Percentiles rank a stretch among this genome's conserved stretches.
These are phyloP conservation scores for Plectosphaerella sp. DNA, from an alignment of 2,329 filamentous ascomycete species.

Conservation along the genomic window DNA sequence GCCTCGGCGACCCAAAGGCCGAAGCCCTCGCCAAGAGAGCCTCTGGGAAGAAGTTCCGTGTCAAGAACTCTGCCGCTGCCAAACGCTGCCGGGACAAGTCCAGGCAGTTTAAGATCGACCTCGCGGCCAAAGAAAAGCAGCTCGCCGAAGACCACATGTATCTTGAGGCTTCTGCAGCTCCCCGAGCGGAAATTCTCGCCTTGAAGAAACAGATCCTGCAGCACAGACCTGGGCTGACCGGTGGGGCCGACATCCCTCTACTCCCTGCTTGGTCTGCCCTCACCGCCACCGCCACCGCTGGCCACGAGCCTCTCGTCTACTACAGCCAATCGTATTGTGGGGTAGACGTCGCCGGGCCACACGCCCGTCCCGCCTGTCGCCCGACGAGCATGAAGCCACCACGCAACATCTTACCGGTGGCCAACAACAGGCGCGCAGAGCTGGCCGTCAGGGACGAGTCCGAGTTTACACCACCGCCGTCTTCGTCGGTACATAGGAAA, in stretches of 20 bases:
- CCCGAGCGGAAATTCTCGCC: slow-evolving; percentile 6
- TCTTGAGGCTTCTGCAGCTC: slow-evolving; percentile 7
- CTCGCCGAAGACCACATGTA: slow-evolving; percentile 5
- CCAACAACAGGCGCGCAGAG: neutral
- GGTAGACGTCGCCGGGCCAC: too few species aligned
- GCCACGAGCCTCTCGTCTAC: too few species aligned
- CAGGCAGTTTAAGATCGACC: slow-evolving; percentile 8
- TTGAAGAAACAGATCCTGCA: slow-evolving; percentile 7
- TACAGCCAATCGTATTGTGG: too few species aligned
- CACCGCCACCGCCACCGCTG: too few species aligned
- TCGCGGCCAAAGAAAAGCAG: slow-evolving; percentile 3
- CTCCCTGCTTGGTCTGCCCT: too few species aligned
- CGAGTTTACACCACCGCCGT: slow-evolving; percentile 2
- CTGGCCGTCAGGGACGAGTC: slow-evolving; percentile 7
- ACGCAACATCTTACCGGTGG: slow-evolving; percentile 10
- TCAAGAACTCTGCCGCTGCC: slow-evolving; percentile 9
- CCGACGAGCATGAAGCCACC: slow-evolving; percentile 8
- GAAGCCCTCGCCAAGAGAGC: too few species aligned
- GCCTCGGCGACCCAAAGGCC: too few species aligned
- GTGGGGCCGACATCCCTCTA: too few species aligned
- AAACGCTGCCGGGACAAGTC: slow-evolving; percentile 12
- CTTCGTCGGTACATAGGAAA: slow-evolving; percentile 5
- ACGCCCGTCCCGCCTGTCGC: too few species aligned
- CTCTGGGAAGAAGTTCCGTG: slow-evolving; percentile 3
- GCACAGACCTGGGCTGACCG: neutral